A percentile compares a stretch with the other conserved stretches of the same genome.
phyloP scores from a whole-genome alignment of 179 eudicot genomes.

The Gypsophila paniculata region DNA sequence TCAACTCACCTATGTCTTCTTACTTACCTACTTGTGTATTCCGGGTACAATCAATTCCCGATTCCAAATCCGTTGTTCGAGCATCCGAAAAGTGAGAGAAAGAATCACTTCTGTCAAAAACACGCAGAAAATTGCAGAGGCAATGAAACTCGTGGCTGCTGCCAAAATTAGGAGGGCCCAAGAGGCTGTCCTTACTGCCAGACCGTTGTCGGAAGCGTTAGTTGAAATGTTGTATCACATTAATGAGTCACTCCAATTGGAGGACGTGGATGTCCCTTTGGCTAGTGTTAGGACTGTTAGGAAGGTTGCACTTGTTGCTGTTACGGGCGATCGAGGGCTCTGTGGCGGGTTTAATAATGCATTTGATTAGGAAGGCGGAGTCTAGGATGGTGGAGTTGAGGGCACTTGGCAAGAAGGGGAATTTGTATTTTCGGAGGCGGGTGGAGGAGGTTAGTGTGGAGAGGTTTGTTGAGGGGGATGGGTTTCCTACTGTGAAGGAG shows the following conservation, averaged over 20 bases:
- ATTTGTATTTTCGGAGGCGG: slow-evolving; percentile 50
- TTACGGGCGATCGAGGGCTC: slow-evolving; percentile 74
- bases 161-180: slow-evolving; percentile 82
- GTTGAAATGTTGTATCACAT: slow-evolving; percentile 54
- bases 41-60: slow-evolving; percentile 16
- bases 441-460: slow-evolving; percentile 37
- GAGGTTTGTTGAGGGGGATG: slow-evolving; percentile 52
- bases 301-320: slow-evolving; percentile 68
- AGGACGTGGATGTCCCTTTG: slow-evolving; percentile 65
- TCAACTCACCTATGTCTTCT: slow-evolving; percentile 19
- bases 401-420: slow-evolving; percentile 72
- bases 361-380: slow-evolving; percentile 55
- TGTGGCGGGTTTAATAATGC: slow-evolving; percentile 79
- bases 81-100: slow-evolving; percentile 48
- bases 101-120: slow-evolving; percentile 60
- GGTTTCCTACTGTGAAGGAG: slow-evolving; percentile 75
- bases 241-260: slow-evolving; percentile 48
- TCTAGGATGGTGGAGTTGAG: slow-evolving; percentile 54
- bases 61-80: slow-evolving; percentile 34
- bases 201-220: slow-evolving; percentile 67
- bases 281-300: slow-evolving; percentile 56
- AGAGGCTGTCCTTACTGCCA: slow-evolving; percentile 59
- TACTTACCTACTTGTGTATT: slow-evolving; percentile 18
- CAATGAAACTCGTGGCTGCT: slow-evolving; percentile 80
- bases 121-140: slow-evolving; percentile 81